Conservation (phyloP, 1,284 basidiomycete species). For the Melampsora larici-populina region DNA sequence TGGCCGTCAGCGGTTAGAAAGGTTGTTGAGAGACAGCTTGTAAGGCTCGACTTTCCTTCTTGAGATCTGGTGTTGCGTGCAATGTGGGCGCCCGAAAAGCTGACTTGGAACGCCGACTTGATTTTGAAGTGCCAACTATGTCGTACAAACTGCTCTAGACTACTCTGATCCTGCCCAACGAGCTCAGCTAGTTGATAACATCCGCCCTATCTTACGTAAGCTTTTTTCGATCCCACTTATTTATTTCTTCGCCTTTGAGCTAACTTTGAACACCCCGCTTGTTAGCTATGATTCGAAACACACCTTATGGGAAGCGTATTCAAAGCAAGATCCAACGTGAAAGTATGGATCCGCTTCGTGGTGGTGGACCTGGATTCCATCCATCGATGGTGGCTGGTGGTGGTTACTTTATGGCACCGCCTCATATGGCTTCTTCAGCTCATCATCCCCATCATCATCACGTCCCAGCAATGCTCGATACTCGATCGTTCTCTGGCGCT, state of each 20-base stretch:
- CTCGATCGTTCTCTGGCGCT: not conserved
- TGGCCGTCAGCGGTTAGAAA: constrained; percentile 90
- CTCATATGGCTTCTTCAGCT: constrained; percentile 20
- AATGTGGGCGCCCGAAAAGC: constrained; percentile 1
- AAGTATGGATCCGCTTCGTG: constrained; percentile 44
- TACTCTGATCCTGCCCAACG: constrained; percentile 88
- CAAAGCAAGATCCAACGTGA: constrained; percentile 80
- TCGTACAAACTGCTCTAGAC: constrained; percentile 77
- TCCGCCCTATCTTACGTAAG: constrained; percentile 83
- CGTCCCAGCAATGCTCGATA: no score
- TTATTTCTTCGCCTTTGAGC: not conserved
- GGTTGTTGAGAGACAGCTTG: constrained; percentile 78
- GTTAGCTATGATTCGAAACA: constrained; percentile 76
- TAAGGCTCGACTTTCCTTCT: constrained; percentile 57
- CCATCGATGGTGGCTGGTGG: constrained; percentile 14
- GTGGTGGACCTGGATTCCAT: constrained; percentile 22
- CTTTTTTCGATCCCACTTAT: not conserved
- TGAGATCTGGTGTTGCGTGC: not conserved
- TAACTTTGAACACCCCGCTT: not conserved
- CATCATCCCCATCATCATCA: constrained; percentile 13
- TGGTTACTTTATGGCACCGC: constrained; percentile 22
- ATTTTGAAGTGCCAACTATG: constrained; percentile 25
- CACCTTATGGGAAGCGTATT: constrained; percentile 94
- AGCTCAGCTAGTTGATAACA: constrained; percentile 78
- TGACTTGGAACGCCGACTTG: not conserved